Evolutionary conservation across 2,329 filamentous ascomycete genomes (phyloP), one percentile per base, ranked within the genome.

Genomic region (Stachybotrys elegans): DNA sequence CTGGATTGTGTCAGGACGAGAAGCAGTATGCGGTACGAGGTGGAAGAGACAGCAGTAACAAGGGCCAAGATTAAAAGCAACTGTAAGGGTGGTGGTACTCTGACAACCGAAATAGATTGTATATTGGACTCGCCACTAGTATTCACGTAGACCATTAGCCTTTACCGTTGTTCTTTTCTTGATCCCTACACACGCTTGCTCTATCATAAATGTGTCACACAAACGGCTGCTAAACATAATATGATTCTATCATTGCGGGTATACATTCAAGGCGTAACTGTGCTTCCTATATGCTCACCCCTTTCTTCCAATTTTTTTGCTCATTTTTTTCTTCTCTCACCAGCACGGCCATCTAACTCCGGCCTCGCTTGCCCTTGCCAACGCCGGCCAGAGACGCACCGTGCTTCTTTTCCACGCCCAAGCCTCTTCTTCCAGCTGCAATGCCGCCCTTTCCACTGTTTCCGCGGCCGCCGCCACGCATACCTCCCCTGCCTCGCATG

Each of bases 381-480:
- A 74, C 63, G 42, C 68, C 65, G 11, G 54, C 55, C 40, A 58
- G 60, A 1, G 63, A 60, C 29, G 65, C 53, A 5, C 70, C 72
- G 39, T 68, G 65, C 51, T 64, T 66, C 63, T 73, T 76, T 32
- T 74, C 71, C 42, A 69, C 68, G 13, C 76, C 76, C 36, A 79
- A 59, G 1, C 76, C 74, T 43, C 70, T 68, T 44, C 75, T 62
- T 5, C 72, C 71, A 37, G 65, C 65, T 5, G 67, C 49, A 40
- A 75, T 71, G 27, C 66, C 67, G n/a, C 72, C 74, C 49, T 64
- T 70, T 20, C 75, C 74, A 39, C 71, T 68, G 29, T 66, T 57
- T 9, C 60, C 60, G 22, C 57, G 62, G 38, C 66, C 62, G 58
- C 49, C 51, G 27, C 65, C 58, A 4, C 58, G 51, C 21, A 57